These are phyloP conservation scores for Amorphotheca resinae DNA, from an alignment of 495 filamentous ascomycete species.

Conservation along the genomic window DNA sequence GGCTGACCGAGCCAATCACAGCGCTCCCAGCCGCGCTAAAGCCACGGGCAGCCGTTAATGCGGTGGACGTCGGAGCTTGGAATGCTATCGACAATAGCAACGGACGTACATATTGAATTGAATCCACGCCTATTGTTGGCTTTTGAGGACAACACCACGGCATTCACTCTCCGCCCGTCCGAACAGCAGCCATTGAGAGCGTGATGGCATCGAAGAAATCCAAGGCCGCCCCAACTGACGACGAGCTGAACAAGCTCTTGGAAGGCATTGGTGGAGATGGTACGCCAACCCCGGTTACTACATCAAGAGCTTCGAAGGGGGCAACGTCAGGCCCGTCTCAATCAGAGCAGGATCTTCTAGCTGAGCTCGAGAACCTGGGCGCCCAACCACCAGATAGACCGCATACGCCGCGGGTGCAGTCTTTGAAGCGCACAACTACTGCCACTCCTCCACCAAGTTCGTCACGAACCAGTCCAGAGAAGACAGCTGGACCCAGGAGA, in stretches of 20 bases:
- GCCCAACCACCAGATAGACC: conserved; percentile 61
- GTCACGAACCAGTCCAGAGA: conserved; percentile 48
- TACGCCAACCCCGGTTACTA: conserved; percentile 30
- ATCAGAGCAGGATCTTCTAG: conserved; percentile 51
- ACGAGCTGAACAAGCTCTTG: conserved; percentile 76
- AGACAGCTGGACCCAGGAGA: conserved; percentile 42
- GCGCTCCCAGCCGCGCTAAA: not conserved
- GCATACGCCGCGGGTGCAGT: conserved; percentile 67
- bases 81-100: not conserved
- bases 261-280: conserved; percentile 41
- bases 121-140: not conserved
- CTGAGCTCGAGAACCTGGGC: conserved; percentile 66
- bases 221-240: conserved; percentile 49
- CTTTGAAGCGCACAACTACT: conserved; percentile 36
- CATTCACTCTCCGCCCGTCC: not conserved
- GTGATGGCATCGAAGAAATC: conserved; percentile 22
- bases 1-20: conserved; percentile 1
- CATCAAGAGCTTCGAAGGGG: conserved; percentile 32
- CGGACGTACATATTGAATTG: not conserved
- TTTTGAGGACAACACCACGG: not conserved
- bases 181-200: not conserved
- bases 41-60: not conserved
- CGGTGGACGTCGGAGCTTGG: not conserved
- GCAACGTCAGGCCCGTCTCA: conserved; percentile 33
- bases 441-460: conserved; percentile 37